These are phyloP conservation scores for Pyricularia sp. DNA, from an alignment of 2,329 filamentous ascomycete species.

Conservation along the genomic window DNA sequence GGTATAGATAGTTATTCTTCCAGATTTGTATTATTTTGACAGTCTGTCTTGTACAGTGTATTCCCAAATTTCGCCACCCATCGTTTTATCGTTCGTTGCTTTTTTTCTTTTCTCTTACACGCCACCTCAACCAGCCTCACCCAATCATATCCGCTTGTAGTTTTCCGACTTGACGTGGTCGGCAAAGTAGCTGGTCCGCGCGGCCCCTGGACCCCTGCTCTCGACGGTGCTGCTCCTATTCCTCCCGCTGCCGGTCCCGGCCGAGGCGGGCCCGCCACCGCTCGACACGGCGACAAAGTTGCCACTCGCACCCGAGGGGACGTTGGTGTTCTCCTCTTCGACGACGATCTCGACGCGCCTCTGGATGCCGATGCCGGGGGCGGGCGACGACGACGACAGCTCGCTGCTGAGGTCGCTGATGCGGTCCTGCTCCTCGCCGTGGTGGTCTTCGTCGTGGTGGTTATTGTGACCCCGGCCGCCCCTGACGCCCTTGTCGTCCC, in stretches of 20 bases:
- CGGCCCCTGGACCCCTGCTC: neutral
- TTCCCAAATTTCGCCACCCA: neutral
- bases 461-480: neutral
- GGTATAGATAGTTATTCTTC: neutral
- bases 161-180: conserved; percentile 1
- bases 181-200: neutral
- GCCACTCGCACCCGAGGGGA: neutral
- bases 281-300: neutral
- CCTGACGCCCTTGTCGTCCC: neutral
- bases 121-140: neutral
- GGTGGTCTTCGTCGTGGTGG: too few species aligned
- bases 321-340: neutral
- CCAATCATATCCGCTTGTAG: neutral
- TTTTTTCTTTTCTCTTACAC: neutral
- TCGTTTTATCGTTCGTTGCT: neutral
- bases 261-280: neutral
- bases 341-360: neutral
- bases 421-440: neutral
- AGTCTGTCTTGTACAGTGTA: neutral
- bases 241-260: neutral
- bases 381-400: neutral
- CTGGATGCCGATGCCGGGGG: neutral
- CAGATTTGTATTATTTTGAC: neutral
- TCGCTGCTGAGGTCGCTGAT: neutral
- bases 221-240: neutral